These are phyloP conservation scores for Elsinoe fawcettii DNA, from an alignment of 2,329 filamentous ascomycete species.

Conservation along the genomic window DNA sequence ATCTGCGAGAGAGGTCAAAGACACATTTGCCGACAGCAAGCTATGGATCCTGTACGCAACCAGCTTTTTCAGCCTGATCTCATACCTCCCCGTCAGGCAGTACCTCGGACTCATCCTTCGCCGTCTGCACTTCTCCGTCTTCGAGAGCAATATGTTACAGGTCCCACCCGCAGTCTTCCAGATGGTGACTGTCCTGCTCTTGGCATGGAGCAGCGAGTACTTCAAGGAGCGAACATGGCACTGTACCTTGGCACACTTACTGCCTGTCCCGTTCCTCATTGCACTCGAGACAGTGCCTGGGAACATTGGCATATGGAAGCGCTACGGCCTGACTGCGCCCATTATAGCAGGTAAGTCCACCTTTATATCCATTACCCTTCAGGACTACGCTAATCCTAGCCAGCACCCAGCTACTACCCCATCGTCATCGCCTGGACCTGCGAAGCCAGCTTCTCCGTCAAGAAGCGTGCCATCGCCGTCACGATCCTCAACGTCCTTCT, in stretches of 20 bases:
- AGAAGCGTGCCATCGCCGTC: slow-evolving; percentile 43
- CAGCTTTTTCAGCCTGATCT: slow-evolving; percentile 48
- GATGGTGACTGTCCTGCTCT: slow-evolving; percentile 48
- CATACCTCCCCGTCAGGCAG: slow-evolving; percentile 40
- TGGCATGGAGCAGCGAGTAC: slow-evolving; percentile 48
- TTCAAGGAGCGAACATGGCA: slow-evolving; percentile 50
- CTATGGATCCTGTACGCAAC: slow-evolving; percentile 38
- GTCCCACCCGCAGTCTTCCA: slow-evolving; percentile 19
- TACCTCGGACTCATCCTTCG: slow-evolving; percentile 55
- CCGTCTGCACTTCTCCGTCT: slow-evolving; percentile 43
- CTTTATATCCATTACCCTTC: neutral
- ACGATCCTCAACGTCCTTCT: slow-evolving; percentile 45
- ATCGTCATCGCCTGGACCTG: slow-evolving; percentile 46
- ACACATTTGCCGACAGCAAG: slow-evolving; percentile 3
- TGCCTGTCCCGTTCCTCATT: slow-evolving; percentile 46
- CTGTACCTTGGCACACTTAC: slow-evolving; percentile 46
- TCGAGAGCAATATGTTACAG: slow-evolving; percentile 19
- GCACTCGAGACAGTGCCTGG: slow-evolving; percentile 45
- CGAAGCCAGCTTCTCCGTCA: slow-evolving; percentile 44
- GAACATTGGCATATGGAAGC: slow-evolving; percentile 43
- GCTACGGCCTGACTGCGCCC: slow-evolving; percentile 46
- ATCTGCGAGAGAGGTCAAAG: slow-evolving; percentile 14
- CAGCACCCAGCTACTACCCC: slow-evolving; percentile 51
- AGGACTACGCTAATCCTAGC: neutral
- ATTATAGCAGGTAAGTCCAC: slow-evolving; percentile 38